Percentiles rank a stretch among this genome's conserved stretches.
phyloP scores from a whole-genome alignment of 768 basidiomycete genomes.

The Lactifluus echinatus region DNA sequence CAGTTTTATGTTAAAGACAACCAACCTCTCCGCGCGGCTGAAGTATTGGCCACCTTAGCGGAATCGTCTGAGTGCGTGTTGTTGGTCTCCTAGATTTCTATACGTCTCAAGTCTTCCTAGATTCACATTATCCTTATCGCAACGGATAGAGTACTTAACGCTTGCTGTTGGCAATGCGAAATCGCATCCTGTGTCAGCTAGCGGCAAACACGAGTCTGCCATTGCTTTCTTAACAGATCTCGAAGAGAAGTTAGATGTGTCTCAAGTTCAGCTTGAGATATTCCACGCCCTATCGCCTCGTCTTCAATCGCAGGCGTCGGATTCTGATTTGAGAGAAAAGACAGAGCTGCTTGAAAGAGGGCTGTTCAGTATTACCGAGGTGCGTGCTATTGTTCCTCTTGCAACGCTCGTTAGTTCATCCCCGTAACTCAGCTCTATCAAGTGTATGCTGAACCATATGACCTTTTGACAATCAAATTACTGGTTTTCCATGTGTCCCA shows the following conservation, averaged over 20 bases:
- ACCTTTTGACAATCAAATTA: conserved; percentile 74
- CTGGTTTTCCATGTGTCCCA: conserved; percentile 91
- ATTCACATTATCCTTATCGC: conserved; percentile 58
- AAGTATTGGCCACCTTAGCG: conserved; percentile 73
- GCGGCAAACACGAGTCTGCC: conserved; percentile 77
- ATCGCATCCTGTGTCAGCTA: conserved; percentile 76
- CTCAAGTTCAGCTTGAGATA: conserved; percentile 93
- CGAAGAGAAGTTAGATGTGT: conserved; percentile 95
- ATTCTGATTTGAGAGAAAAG: conserved; percentile 48
- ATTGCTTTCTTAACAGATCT: conserved; percentile 91
- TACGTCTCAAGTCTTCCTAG: conserved; percentile 28
- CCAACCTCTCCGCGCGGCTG: conserved; percentile 80
- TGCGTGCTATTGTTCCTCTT: conserved; percentile 30
- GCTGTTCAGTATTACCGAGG: conserved; percentile 80
- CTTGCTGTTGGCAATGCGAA: conserved; percentile 95
- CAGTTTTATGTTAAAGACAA: conserved; percentile 94
- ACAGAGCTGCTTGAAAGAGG: conserved; percentile 49
- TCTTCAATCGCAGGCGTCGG: conserved; percentile 40
- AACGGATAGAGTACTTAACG: conserved; percentile 85
- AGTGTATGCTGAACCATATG: conserved; percentile 79
- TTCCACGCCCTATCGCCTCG: conserved; percentile 59
- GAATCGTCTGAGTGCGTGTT: conserved; percentile 69
- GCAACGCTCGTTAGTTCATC: neutral
- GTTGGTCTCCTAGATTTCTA: neutral
- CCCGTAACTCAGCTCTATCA: conserved; percentile 60